Conservation (phyloP, 1,284 basidiomycete species). For the Melampsora abietis-canadensis region DNA sequence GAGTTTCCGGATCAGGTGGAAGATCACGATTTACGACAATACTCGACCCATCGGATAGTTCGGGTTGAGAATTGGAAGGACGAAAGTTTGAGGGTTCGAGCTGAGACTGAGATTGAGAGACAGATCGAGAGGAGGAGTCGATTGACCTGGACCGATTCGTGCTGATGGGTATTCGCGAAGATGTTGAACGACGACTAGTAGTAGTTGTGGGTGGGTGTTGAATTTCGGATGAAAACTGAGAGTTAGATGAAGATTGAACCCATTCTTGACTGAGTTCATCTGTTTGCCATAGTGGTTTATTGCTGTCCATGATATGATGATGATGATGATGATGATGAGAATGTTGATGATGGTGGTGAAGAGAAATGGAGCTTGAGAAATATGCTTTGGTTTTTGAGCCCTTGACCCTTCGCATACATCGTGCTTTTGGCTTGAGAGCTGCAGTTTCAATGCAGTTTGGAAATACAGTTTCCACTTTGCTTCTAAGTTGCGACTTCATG, state of each 20-base stretch:
- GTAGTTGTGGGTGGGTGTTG: constrained; percentile 4
- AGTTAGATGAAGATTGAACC: constrained; percentile 18
- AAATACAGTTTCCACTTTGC: too few species aligned
- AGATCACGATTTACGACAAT: constrained; percentile 16
- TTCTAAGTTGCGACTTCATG: too few species aligned
- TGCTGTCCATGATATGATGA: neutral
- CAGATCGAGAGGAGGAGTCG: constrained; percentile 4
- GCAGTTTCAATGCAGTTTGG: too few species aligned
- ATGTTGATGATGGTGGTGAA: neutral
- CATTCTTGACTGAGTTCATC: constrained; percentile 44
- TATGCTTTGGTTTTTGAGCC: too few species aligned
- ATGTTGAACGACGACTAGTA: neutral
- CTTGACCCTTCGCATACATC: too few species aligned
- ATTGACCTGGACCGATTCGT: neutral
- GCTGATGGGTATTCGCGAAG: constrained; percentile 10
- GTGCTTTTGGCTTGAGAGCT: too few species aligned
- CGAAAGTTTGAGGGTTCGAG: neutral
- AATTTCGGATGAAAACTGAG: neutral
- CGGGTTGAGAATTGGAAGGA: neutral
- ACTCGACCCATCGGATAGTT: constrained; percentile 12
- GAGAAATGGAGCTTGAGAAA: too few species aligned
- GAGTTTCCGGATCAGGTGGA: constrained; percentile 15
- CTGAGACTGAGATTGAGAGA: neutral
- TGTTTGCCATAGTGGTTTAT: constrained; percentile 38
- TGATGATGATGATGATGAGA: neutral